Conservation (phyloP, 768 basidiomycete species). For the Pleurotus sapidus region DNA sequence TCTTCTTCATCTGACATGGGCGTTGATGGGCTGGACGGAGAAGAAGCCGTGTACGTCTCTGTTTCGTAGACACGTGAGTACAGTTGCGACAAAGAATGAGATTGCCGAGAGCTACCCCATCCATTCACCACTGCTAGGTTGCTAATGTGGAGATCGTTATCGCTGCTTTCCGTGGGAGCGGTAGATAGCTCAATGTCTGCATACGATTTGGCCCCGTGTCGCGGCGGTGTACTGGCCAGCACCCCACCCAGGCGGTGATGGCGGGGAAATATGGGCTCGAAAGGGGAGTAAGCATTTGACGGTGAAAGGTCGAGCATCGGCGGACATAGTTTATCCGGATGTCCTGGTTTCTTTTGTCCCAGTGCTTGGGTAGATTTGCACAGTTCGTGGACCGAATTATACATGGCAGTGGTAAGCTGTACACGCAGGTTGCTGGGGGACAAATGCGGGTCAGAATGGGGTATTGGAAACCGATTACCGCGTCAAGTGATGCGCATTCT, state of each 20-base stretch:
- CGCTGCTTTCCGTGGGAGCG: conserved; percentile 32
- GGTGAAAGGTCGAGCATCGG: not conserved
- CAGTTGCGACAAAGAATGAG: too few species aligned
- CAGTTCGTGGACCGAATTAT: conserved; percentile 1
- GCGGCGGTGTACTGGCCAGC: conserved; percentile 6
- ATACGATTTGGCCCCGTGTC: conserved; percentile 14
- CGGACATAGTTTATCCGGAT: not conserved
- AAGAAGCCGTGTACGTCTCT: conserved; percentile 39
- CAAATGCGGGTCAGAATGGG: conserved; percentile 4
- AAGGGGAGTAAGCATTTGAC: not conserved
- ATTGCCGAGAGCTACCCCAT: conserved; percentile 42
- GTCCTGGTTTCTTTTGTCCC: not conserved
- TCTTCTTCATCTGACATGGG: conserved; percentile 41
- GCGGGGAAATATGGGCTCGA: conserved; percentile 41
- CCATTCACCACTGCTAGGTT: conserved; percentile 62
- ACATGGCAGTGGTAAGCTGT: conserved; percentile 15
- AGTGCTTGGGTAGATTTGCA: not conserved
- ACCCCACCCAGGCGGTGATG: conserved; percentile 17
- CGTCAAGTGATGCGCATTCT: too few species aligned
- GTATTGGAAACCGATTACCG: not conserved
- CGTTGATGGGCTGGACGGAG: conserved; percentile 39
- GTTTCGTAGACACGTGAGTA: not conserved
- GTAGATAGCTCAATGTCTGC: conserved; percentile 23
- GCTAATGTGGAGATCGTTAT: conserved; percentile 40
- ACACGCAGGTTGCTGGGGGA: conserved; percentile 1